Evolutionary conservation across 805 yeast species (phyloP), one percentile per base, ranked within the genome.

Genomic region (Kuraishia molischiana): DNA sequence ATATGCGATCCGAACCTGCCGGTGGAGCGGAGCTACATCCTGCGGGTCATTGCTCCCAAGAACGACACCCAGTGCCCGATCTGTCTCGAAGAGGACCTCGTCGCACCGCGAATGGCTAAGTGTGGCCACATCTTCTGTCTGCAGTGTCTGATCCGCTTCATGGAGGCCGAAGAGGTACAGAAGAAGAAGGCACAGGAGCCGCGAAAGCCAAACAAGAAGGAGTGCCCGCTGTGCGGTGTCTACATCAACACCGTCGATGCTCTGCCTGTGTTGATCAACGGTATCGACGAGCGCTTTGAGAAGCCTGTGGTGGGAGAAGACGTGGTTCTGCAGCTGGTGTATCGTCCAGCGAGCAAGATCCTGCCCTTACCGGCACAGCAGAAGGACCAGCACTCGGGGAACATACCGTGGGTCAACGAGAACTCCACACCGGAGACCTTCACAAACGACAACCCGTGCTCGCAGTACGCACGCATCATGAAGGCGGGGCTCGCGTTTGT

Each of bases 71-170:
- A 79, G 29, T 92, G 99, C 53, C 97, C 98, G 0, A 90, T 92
- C 20, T 92, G 99, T 55, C 63, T 92, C 11, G 70, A 79, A 24
- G 94, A 85, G 36, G 79, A 77, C 11, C 84, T 92, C 11, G 73
- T 83, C 14, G 96, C 97, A 0, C 97, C 98, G 2, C 66, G 97
- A 39, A 94, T 92, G 97, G 78, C 86, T 21, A 71, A 78, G 10
- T 92, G 99, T 62, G 98, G 99, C 4, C 99, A 92, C 53, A 70
- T 87, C 13, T 75, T 92, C 51, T 92, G 99, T 53, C 67, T 75
- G 39, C 75, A 87, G 11, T 92, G 99, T 56, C 58, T 90, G 22
- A 56, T 87, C 39, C 73, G 87, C 33, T 74, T 84, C 49, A 61
- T 85, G 32, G 82, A 64, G 19, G 51, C 59, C 5, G 54, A 58